These are phyloP conservation scores for Entamoeba histolytica DNA, from an alignment of 208 protist species.

Conservation along the genomic window DNA sequence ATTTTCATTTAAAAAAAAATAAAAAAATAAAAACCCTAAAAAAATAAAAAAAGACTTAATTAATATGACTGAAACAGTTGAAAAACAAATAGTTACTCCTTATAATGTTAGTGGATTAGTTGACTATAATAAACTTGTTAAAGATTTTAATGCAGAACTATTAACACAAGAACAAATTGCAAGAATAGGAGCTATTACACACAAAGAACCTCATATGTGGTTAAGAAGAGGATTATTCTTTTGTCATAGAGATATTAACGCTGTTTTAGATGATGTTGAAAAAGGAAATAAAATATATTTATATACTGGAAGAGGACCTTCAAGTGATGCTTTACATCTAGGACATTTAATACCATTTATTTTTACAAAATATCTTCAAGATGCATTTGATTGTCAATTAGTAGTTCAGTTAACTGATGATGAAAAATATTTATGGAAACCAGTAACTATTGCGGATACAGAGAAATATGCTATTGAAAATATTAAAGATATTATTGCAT, in stretches of 20 bases:
- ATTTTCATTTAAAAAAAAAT: too few relatives aligned
- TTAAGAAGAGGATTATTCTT: conserved; percentile 7
- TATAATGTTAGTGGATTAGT: neutral
- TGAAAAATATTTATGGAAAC: conserved; percentile 95
- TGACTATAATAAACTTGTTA: neutral
- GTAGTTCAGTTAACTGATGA: conserved; percentile 98
- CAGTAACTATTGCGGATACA: conserved; percentile 51
- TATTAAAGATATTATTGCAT: conserved; percentile 89
- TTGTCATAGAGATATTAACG: conserved; percentile 57
- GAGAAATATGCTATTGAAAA: conserved; percentile 61
- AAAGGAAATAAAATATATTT: conserved; percentile 69
- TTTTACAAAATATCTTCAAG: conserved; percentile 85
- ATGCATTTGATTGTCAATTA: conserved; percentile 73
- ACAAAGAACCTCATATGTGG: neutral
- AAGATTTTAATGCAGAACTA: neutral
- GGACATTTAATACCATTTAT: conserved; percentile 96
- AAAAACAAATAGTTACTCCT: neutral
- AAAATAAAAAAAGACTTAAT: too few relatives aligned
- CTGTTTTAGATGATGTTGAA: conserved; percentile 63
- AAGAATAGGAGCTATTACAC: neutral
- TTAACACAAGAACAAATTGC: neutral
- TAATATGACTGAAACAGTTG: too few relatives aligned
- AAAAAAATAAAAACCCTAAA: too few relatives aligned
- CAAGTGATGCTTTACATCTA: conserved; percentile 73
- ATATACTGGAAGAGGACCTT: conserved; percentile 93